These are phyloP conservation scores for Colletotrichum sp. DNA, from an alignment of 2,329 filamentous ascomycete species.

Conservation along the genomic window DNA sequence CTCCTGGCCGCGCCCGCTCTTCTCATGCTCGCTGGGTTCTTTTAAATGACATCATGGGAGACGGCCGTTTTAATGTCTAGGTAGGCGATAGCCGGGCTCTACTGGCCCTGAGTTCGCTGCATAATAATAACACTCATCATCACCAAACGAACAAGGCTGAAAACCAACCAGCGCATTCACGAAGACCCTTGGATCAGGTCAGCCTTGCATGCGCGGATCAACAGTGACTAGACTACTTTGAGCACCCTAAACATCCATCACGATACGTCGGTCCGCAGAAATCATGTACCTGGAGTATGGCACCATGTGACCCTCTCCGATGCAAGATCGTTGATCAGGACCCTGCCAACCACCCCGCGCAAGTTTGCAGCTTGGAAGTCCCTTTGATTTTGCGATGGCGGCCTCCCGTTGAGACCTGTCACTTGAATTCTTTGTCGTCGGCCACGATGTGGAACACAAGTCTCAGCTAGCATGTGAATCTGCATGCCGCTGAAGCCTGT, in stretches of 20 bases:
- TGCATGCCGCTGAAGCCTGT: not conserved
- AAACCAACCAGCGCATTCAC: not conserved
- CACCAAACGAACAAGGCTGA: not conserved
- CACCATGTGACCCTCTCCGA: not conserved
- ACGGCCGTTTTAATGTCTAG: not conserved
- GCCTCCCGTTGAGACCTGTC: not conserved
- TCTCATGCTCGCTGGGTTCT: not conserved
- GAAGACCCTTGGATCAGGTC: not conserved
- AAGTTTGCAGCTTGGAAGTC: not conserved
- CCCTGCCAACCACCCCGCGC: not conserved
- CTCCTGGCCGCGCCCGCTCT: not conserved
- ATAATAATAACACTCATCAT: not conserved
- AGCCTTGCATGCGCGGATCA: not conserved
- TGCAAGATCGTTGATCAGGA: constrained; percentile 6
- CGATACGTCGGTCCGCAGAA: not conserved
- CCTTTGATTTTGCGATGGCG: not conserved
- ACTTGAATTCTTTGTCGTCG: not conserved
- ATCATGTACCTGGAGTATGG: not conserved
- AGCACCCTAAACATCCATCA: not conserved
- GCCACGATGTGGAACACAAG: not conserved
- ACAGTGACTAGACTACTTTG: not conserved
- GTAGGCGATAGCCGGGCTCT: not conserved
- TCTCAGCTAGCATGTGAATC: not conserved
- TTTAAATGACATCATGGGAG: not conserved
- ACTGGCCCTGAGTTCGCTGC: not conserved